Evolutionary conservation across 1,284 basidiomycete species (phyloP).

Genomic region (Irpex lacteus): DNA sequence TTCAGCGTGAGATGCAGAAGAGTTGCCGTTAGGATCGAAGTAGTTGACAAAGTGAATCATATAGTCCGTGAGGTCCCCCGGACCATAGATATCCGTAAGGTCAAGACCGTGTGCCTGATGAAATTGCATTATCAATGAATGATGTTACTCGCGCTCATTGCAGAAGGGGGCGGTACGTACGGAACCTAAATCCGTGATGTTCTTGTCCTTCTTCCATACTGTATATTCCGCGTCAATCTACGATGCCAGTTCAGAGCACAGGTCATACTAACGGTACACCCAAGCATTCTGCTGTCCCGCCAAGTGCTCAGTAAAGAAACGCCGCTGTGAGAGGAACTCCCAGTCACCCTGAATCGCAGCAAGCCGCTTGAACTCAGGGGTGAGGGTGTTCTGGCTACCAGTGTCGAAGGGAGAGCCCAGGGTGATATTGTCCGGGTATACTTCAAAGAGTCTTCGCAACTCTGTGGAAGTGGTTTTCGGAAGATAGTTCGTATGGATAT

Average conservation of each 20-base stretch:
- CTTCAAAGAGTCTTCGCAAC: slow-evolving; percentile 30
- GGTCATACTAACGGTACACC: slow-evolving; percentile 41
- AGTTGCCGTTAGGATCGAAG: slow-evolving; percentile 24
- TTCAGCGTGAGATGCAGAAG: background rate
- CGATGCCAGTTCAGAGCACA: background rate
- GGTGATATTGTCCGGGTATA: slow-evolving; percentile 42
- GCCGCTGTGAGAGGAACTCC: slow-evolving; percentile 48
- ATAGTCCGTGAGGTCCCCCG: slow-evolving; percentile 22
- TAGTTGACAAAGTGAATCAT: slow-evolving; percentile 26
- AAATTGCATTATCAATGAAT: slow-evolving; percentile 7
- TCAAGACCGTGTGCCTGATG: slow-evolving; percentile 22
- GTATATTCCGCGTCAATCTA: background rate
- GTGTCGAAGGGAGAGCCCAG: slow-evolving; percentile 54
- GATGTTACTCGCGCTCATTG: background rate
- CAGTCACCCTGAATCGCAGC: slow-evolving; percentile 47
- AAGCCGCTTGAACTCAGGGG: slow-evolving; percentile 49
- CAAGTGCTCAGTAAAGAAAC: slow-evolving; percentile 28
- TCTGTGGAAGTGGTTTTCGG: slow-evolving; percentile 26
- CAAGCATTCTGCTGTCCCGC: slow-evolving; percentile 44
- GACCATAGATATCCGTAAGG: slow-evolving; percentile 20
- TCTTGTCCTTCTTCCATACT: slow-evolving; percentile 27
- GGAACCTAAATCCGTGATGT: slow-evolving; percentile 40
- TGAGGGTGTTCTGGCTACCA: slow-evolving; percentile 39
- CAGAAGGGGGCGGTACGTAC: slow-evolving; percentile 25
- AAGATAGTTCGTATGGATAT: slow-evolving; percentile 31